A percentile compares a stretch with the other conserved stretches of the same genome.
These are phyloP conservation scores for Calamus simplicifolius DNA, from an alignment of 176 grass and related monocot species.

Conservation along the genomic window DNA sequence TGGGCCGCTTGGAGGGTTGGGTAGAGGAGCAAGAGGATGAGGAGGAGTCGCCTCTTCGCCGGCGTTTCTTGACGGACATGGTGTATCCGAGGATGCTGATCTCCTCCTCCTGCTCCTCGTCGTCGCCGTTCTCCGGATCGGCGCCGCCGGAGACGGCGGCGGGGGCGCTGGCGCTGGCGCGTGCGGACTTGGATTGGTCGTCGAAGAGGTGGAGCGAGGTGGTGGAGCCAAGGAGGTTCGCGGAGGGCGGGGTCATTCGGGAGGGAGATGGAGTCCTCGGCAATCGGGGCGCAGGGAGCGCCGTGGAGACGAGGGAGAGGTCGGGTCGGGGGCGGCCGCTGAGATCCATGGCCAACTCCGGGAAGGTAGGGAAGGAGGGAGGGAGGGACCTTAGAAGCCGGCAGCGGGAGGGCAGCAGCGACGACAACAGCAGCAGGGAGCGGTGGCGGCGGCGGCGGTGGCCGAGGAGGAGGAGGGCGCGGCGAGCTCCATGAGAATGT, in stretches of 20 bases:
- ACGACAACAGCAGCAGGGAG: too few relatives aligned
- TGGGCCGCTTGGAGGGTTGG: constrained; percentile 38
- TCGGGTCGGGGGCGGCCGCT: constrained; percentile 44
- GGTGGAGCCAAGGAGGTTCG: background rate
- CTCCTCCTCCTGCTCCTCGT: constrained; percentile 37
- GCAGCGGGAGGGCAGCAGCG: too few relatives aligned
- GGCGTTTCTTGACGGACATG: constrained; percentile 80
- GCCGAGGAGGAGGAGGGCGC: too few relatives aligned
- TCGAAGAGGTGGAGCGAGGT: constrained; percentile 17
- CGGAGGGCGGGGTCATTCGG: background rate
- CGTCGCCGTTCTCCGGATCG: constrained; percentile 16
- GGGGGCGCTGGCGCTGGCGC: constrained; percentile 14
- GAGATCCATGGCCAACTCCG: constrained; percentile 44
- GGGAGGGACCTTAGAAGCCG: too few relatives aligned
- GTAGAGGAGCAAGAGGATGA: constrained; percentile 50
- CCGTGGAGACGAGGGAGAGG: constrained; percentile 70
- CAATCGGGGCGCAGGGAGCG: background rate
- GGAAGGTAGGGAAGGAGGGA: too few relatives aligned
- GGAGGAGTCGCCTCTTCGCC: constrained; percentile 39
- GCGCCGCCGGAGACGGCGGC: constrained; percentile 30
- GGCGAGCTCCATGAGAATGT: too few relatives aligned
- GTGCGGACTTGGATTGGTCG: constrained; percentile 8
- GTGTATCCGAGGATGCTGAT: constrained; percentile 70
- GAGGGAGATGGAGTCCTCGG: constrained; percentile 18
- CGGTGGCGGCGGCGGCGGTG: too few relatives aligned